phyloP scores from a whole-genome alignment of 1,284 basidiomycete species.

The Ceraceosorus guamensis region DNA sequence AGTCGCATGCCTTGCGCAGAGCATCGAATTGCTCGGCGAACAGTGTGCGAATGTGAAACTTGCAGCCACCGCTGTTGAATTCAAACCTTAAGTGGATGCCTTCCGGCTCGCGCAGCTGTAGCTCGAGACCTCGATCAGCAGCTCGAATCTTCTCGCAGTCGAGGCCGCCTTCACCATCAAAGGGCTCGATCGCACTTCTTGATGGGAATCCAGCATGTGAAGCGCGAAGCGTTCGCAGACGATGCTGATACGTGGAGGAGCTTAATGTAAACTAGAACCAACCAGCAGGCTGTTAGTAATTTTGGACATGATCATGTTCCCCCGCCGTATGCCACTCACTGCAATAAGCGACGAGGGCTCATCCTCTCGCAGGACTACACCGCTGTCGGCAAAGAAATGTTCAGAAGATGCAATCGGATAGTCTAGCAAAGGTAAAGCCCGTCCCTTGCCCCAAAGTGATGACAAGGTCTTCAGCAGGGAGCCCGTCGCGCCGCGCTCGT shows the following conservation, averaged over 20 bases:
- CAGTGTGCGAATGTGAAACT: constrained; percentile 82
- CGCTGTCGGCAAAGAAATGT: constrained; percentile 80
- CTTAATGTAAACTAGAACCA: constrained; percentile 64
- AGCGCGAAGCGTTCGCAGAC: constrained; percentile 25
- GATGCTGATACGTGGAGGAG: constrained; percentile 66
- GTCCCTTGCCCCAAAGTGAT: constrained; percentile 58
- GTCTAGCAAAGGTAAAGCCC: constrained; percentile 53
- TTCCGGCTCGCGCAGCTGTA: constrained; percentile 29
- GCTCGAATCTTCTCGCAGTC: no score
- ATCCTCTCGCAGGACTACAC: constrained; percentile 90
- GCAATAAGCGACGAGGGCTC: constrained; percentile 98
- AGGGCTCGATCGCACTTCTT: no score
- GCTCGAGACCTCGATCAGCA: constrained; percentile 15
- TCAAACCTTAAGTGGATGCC: constrained; percentile 46
- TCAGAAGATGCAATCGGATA: constrained; percentile 53
- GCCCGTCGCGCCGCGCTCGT: constrained; percentile 58
- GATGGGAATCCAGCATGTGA: not conserved
- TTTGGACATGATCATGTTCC: not conserved
- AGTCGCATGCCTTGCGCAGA: constrained; percentile 80
- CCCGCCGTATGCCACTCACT: not conserved
- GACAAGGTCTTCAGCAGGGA: constrained; percentile 81
- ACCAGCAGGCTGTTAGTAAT: not conserved
- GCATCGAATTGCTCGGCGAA: constrained; percentile 98
- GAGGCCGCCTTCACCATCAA: no score
- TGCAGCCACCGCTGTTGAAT: constrained; percentile 62